Conservation (phyloP, 108 stramenopile genomes). For the Skeletonema marinoi region DNA sequence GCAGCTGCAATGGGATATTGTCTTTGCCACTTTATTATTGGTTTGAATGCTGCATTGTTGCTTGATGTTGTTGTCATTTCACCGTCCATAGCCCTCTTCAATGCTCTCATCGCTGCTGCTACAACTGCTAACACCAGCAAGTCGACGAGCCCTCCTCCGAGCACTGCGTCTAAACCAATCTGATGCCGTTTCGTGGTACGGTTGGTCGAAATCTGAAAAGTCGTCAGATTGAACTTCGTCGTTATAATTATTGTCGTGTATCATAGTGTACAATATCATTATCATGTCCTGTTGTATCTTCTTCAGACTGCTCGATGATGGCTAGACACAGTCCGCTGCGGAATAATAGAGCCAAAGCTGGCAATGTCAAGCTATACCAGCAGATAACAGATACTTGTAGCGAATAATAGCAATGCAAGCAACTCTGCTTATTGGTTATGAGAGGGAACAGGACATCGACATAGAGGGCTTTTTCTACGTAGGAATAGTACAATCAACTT, state of each 20-base stretch:
- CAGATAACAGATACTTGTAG: too few species aligned
- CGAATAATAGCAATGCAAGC: too few species aligned
- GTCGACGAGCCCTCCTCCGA: slow-evolving; percentile 20
- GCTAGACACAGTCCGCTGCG: too few species aligned
- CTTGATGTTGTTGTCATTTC: not conserved
- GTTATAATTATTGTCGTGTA: not conserved
- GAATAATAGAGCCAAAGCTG: too few species aligned
- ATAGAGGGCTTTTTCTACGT: too few species aligned
- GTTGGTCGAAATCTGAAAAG: slow-evolving; percentile 39
- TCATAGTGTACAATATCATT: too few species aligned
- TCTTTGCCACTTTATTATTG: slow-evolving; percentile 16
- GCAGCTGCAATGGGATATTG: slow-evolving; percentile 38
- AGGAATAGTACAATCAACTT: too few species aligned
- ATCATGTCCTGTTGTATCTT: too few species aligned
- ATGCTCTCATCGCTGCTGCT: slow-evolving; percentile 2
- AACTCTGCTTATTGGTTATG: too few species aligned
- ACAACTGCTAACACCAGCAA: slow-evolving; percentile 30
- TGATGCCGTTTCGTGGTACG: slow-evolving; percentile 41
- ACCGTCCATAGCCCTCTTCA: slow-evolving; percentile 5
- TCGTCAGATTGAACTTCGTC: slow-evolving; percentile 8
- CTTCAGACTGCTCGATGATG: too few species aligned
- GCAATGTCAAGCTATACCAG: too few species aligned
- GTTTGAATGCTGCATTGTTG: not conserved
- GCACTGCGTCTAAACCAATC: slow-evolving; percentile 25
- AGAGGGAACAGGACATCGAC: too few species aligned